phyloP scores from a whole-genome alignment of 768 basidiomycete species.

The Clavaria fumosa region DNA sequence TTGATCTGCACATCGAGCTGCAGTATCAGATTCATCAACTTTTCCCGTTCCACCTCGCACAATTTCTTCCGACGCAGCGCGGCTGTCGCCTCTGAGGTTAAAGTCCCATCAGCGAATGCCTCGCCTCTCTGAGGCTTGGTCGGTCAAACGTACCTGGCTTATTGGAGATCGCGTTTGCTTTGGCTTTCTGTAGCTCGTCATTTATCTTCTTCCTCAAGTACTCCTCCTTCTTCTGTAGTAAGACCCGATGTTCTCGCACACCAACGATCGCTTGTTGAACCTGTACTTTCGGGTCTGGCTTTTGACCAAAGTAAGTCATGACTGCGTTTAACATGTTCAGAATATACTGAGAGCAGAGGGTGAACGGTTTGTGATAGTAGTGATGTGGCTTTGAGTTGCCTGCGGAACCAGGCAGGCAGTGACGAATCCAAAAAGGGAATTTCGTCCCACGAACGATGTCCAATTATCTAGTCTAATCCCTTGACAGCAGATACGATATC shows the following conservation, averaged over 20 bases:
- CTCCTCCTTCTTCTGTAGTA: slow-evolving; percentile 99
- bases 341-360: slow-evolving; percentile 3
- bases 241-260: slow-evolving; percentile 83
- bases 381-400: too few relatives aligned
- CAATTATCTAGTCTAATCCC: too few relatives aligned
- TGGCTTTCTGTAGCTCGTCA: slow-evolving; percentile 84
- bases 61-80: slow-evolving; percentile 91
- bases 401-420: too few relatives aligned
- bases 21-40: slow-evolving; percentile 68
- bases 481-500: too few relatives aligned
- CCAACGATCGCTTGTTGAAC: slow-evolving; percentile 88
- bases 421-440: too few relatives aligned
- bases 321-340: slow-evolving; percentile 50
- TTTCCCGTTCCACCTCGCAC: slow-evolving; percentile 73
- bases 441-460: too few relatives aligned
- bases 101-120: neutral
- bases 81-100: slow-evolving; percentile 65
- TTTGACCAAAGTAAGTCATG: slow-evolving; percentile 83
- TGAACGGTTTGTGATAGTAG: too few relatives aligned
- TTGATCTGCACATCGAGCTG: slow-evolving; percentile 95
- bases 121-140: neutral
- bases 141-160: slow-evolving; percentile 57
- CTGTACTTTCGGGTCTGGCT: slow-evolving; percentile 67
- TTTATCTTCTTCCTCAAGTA: slow-evolving; percentile 92
- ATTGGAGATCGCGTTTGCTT: slow-evolving; percentile 84